A percentile compares a stretch with the other conserved stretches of the same genome.
Evolutionary conservation across 139 green algal genomes (phyloP).

Genomic region (Pseudopediastrum boryanum): DNA sequence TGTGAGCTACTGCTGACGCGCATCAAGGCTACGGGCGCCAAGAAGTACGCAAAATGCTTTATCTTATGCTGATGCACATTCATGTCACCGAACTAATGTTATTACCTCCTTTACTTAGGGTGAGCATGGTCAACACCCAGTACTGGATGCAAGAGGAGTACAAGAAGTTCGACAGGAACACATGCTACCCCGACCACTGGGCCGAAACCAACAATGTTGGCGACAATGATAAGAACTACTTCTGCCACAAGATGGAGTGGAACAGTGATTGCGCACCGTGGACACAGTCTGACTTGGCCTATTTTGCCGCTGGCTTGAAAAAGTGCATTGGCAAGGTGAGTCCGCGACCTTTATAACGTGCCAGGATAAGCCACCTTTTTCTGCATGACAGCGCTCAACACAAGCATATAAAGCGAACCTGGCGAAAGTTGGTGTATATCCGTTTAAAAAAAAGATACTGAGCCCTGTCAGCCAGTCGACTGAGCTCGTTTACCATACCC

Average conservation of each 20-base stretch:
- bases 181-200: constrained; percentile 4
- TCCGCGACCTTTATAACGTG: too few relatives aligned
- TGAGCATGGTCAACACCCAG: constrained; percentile 1
- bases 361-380: too few relatives aligned
- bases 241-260: constrained; percentile 1
- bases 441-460: too few relatives aligned
- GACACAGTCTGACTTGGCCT: not conserved
- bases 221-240: not conserved
- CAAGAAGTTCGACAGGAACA: not conserved
- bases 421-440: too few relatives aligned
- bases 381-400: too few relatives aligned
- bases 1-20: constrained; percentile 1
- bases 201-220: too few relatives aligned
- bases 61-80: not conserved
- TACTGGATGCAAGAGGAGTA: not conserved
- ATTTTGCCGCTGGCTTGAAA: not conserved
- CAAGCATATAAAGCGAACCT: too few relatives aligned
- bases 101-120: not conserved
- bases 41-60: not conserved
- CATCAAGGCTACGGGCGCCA: not conserved
- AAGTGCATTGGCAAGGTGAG: not conserved
- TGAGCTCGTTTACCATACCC: too few relatives aligned
- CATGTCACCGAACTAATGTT: not conserved
- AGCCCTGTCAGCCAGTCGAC: too few relatives aligned
- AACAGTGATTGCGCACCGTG: not conserved